phyloP scores from a whole-genome alignment of 169 alveolate genomes.

The Besnoitia besnoiti region DNA sequence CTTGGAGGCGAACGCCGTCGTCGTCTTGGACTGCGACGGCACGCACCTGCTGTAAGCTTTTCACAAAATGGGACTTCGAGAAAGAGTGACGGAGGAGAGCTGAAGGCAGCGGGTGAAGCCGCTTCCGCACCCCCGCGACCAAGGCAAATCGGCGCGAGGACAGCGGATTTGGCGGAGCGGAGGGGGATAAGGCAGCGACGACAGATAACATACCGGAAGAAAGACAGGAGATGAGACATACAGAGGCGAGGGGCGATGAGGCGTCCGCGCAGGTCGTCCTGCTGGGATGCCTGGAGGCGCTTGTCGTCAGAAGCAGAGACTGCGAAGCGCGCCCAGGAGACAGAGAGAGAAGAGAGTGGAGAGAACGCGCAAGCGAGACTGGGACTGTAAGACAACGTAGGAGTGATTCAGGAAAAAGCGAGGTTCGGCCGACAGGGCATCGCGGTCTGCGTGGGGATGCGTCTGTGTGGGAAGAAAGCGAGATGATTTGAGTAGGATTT shows the following conservation, averaged over 20 bases:
- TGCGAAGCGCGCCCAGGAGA: not conserved
- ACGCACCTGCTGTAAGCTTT: conserved; percentile 52
- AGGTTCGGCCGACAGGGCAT: no score
- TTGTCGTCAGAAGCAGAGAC: not conserved
- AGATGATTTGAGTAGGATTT: no score
- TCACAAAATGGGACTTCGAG: no score
- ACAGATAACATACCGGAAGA: not conserved
- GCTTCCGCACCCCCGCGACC: not conserved
- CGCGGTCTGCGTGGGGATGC: no score
- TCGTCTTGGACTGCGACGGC: conserved; percentile 61
- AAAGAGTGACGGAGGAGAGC: no score
- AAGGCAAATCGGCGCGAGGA: not conserved
- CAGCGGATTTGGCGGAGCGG: not conserved
- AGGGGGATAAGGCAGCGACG: not conserved
- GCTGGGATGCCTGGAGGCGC: no score
- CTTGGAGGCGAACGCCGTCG: conserved; percentile 46
- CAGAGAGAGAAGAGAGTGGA: not conserved
- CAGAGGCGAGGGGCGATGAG: not conserved
- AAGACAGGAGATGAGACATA: not conserved
- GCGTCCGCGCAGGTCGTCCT: no score
- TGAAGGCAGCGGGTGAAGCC: no score
- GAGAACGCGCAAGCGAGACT: no score
- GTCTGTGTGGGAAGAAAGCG: no score
- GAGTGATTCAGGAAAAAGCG: no score
- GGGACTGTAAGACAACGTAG: no score